Evolutionary conservation across 2,329 filamentous ascomycete species (phyloP), one percentile per base, ranked within the genome.

Genomic region (Aspergillus sp.): DNA sequence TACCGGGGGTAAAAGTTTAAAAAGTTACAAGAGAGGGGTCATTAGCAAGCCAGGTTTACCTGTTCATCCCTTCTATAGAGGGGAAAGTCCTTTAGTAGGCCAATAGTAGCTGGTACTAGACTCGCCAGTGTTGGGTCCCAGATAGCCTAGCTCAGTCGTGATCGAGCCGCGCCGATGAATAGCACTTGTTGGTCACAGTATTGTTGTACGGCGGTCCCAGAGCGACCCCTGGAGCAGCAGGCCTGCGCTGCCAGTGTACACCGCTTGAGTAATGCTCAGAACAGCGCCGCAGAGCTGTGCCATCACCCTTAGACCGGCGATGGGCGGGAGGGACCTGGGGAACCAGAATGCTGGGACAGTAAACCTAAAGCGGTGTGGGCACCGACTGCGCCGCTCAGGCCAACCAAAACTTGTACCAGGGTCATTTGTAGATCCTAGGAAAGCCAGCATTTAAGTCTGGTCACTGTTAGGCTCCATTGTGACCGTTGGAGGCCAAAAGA

Each of bases 291-390:
- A 58, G 52, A 50, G 41, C 55, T 41, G 58, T 61, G 59, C 51
- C 61, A 49, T 66, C 51, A 39, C 60, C 47, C 54, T 52, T 50
- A 32, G 47, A 50, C 47, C 25, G 47, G 25, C 25, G 13, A 50
- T 50, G 25, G 47, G 47, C 47, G 47, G 47, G 47, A 55, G 53
- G 53, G 39, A 41, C 17, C 38, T 58, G 61, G 52, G 49, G 61
- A 58, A 61, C 61, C 61, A 63, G 52, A 61, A 25, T 63, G 56
- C 61, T 63, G 61, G 61, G 61, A 58, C 61, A 56, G 41, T 53
- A 54, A 57, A 54, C 53, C 61, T 52, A 63, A 61, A 59, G 61
- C 61, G 59, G 61, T 61, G 59, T 59, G 36, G 52, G n/a, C 32
- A 23, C 59, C 59, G 59, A 36, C 32, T 50, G 48, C 25, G 25